Evolutionary conservation across 371 early-diverging fungal genomes (phyloP), one percentile per base, ranked within the genome.

Genomic region (Coemansia sp.): DNA sequence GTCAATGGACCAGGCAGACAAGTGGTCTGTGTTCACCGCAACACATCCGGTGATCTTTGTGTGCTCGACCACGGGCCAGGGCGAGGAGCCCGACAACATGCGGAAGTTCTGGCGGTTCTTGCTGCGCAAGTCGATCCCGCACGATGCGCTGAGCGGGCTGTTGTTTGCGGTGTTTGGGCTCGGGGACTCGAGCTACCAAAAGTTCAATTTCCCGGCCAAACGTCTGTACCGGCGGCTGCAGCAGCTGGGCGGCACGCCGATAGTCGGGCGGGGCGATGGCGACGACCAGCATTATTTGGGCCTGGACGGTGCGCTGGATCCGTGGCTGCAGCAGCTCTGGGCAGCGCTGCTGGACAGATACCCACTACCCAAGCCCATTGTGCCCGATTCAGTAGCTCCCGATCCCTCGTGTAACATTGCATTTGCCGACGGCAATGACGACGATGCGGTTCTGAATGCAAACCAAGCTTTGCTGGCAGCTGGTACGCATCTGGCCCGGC

Each of bases 251-350:
- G 99, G 93, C 0, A 70, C 62, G 33, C 79, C 90, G 39, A 42
- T 99, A 7, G 63, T 86, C 14, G 77, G 78, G 6, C 83, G 93
- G 56, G 96, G 94, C 2, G 92, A 93, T 66, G 97, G 97, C 41
- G 98, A 99, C 75, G 97, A 96, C 75, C 98, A 98, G 77, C 98
- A 99, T 76, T 90, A 90, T 68, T 77, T 94, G 55, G 99, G 99
- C 86, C 81, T 90, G 16, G 95, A 95, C 65, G 94, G 94, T 20
- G 88, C 86, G 33, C 78, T 94, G 39, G 88, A 89, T 55, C 94
- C 94, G 16, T 97, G 95, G 96, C 63, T 91, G 34, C 69, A 81
- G 31, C 76, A 69, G 1, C 76, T 94, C 42, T 95, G 95, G 94
- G 67, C 76, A 9, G 75, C 67, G 7, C 67, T 93, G 11, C 80